These are phyloP conservation scores for Sugiyamaella neomexicana DNA, from an alignment of 1,139 yeast genomes.

Conservation along the genomic window DNA sequence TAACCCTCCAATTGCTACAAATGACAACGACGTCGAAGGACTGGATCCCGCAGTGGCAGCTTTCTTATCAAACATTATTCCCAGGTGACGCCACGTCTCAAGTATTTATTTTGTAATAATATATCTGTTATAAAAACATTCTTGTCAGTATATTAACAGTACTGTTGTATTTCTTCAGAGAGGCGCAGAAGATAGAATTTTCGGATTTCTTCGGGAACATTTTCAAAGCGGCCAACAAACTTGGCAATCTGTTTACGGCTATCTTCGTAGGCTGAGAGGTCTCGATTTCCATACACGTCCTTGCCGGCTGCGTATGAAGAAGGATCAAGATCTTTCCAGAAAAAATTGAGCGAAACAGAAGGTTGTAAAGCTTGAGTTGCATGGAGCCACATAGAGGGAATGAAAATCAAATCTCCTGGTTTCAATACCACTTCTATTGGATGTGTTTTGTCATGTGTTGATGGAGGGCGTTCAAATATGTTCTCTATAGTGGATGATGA, in stretches of 20 bases:
- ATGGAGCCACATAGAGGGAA: slow-evolving; percentile 44
- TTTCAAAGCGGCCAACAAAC: slow-evolving; percentile 31
- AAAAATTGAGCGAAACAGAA: slow-evolving; percentile 40
- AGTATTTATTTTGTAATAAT: slow-evolving; percentile 13
- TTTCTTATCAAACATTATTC: slow-evolving; percentile 31
- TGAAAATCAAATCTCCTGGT: slow-evolving; percentile 43
- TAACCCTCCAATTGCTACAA: slow-evolving; percentile 4
- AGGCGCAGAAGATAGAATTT: slow-evolving; percentile 36
- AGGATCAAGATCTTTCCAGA: slow-evolving; percentile 40
- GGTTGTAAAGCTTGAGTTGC: slow-evolving; percentile 39
- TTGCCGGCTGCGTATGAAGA: slow-evolving; percentile 37
- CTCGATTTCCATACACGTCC: slow-evolving; percentile 43
- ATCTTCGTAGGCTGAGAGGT: slow-evolving; percentile 38
- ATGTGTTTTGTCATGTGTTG: slow-evolving; percentile 24
- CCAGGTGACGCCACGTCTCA: not conserved
- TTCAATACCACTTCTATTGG: slow-evolving; percentile 38
- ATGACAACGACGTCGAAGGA: slow-evolving; percentile 28
- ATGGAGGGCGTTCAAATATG: slow-evolving; percentile 32
- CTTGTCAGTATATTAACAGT: too few relatives aligned
- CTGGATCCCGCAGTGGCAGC: slow-evolving; percentile 39
- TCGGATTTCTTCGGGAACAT: slow-evolving; percentile 33
- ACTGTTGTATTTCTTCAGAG: slow-evolving; percentile 31
- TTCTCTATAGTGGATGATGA: slow-evolving; percentile 40
- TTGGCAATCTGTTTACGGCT: slow-evolving; percentile 34
- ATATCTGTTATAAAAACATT: slow-evolving; percentile 9